Evolutionary conservation across 176 grass and related monocot species (phyloP).

Genomic region (Avena insularis): DNA sequence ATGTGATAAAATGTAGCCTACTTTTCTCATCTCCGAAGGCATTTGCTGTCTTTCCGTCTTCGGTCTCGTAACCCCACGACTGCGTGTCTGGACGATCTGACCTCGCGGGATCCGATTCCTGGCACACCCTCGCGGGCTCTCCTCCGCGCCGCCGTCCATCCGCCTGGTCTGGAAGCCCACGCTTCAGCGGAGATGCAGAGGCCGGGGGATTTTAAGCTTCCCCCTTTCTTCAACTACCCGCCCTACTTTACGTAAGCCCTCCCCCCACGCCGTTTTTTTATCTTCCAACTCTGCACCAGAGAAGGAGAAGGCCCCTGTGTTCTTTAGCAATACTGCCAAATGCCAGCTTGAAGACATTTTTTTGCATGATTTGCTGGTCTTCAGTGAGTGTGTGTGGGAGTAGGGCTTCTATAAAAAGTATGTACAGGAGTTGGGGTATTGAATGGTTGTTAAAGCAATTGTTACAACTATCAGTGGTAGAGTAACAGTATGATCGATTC

Average conservation of each 20-base stretch:
- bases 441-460: background rate
- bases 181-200: slow-evolving; percentile 54
- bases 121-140: background rate
- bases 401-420: background rate
- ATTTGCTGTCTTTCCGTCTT: no score
- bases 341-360: background rate
- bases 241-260: slow-evolving; percentile 88
- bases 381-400: background rate
- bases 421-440: no score
- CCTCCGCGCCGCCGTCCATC: background rate
- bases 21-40: no score
- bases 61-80: background rate
- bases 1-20: slow-evolving; percentile 25
- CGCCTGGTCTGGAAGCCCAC: background rate
- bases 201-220: slow-evolving; percentile 67
- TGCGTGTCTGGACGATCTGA: background rate
- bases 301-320: background rate
- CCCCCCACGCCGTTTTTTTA: background rate
- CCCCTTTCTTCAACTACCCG: slow-evolving; percentile 88
- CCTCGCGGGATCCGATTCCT: background rate
- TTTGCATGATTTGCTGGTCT: slow-evolving; percentile 18
- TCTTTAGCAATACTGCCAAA: background rate
- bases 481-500: no score
- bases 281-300: background rate
- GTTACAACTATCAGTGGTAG: no score